Conservation (phyloP, 768 basidiomycete species). For the Russula sp. region DNA sequence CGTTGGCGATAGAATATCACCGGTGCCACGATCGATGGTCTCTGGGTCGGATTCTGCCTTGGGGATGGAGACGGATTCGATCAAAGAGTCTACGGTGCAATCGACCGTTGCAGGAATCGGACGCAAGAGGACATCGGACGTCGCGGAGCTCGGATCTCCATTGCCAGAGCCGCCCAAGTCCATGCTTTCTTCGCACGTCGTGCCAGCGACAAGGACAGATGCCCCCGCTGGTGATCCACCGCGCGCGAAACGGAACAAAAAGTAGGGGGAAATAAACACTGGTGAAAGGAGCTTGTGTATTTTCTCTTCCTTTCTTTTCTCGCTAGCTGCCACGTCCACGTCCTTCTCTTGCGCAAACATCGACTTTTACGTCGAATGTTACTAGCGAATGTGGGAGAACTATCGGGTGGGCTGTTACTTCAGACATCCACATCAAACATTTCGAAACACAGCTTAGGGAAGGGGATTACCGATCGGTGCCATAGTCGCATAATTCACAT, state of each 20-base stretch:
- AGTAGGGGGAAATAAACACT: constrained; percentile 22
- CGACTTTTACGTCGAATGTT: not conserved
- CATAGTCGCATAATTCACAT: not conserved
- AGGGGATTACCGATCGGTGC: not conserved
- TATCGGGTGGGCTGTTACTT: not conserved
- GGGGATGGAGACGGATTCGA: not conserved
- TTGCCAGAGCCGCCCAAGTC: constrained; percentile 13
- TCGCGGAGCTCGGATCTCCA: constrained; percentile 32
- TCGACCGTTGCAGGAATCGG: constrained; percentile 25
- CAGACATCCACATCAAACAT: not conserved
- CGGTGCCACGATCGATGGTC: not conserved
- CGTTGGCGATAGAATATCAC: not conserved
- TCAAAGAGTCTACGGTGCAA: not conserved
- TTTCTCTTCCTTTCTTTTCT: not conserved
- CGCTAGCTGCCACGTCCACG: not conserved
- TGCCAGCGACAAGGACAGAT: not conserved
- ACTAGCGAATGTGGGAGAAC: no score
- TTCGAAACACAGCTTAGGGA: not conserved
- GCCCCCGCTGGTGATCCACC: constrained; percentile 17
- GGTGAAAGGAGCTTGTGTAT: not conserved
- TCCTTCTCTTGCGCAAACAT: not conserved
- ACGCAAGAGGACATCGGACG: constrained; percentile 37
- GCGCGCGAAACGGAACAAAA: constrained; percentile 34
- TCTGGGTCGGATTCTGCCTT: not conserved
- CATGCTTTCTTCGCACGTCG: not conserved